A percentile compares a stretch with the other conserved stretches of the same genome.
These are phyloP conservation scores for Tetramitus jugosus DNA, from an alignment of 208 protist species.

Conservation along the genomic window DNA sequence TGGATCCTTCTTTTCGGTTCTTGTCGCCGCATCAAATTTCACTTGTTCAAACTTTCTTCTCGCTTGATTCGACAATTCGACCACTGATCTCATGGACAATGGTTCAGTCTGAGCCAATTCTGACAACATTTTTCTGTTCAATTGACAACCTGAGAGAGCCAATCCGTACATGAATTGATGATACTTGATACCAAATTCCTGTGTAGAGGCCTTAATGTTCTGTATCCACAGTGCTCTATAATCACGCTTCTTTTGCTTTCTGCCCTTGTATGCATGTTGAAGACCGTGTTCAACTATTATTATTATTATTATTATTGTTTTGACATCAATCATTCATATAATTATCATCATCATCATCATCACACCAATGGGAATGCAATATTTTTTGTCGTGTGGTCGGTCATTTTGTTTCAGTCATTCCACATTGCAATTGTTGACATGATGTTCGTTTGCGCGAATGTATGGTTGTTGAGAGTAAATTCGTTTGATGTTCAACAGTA, in stretches of 20 bases:
- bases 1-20: background rate
- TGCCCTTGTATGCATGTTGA: background rate
- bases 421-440: too few species aligned
- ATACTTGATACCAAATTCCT: constrained; percentile 17
- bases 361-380: too few species aligned
- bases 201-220: constrained; percentile 9
- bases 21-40: background rate
- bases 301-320: too few species aligned
- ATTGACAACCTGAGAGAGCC: background rate
- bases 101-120: constrained; percentile 20
- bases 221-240: background rate
- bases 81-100: background rate
- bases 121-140: constrained; percentile 19
- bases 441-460: too few species aligned
- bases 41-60: background rate
- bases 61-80: background rate
- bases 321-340: too few species aligned
- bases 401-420: too few species aligned
- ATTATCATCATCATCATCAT: too few species aligned
- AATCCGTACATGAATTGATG: constrained; percentile 22
- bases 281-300: constrained; percentile 5
- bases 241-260: constrained; percentile 8
- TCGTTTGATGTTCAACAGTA: too few species aligned
- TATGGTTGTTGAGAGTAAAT: too few species aligned
- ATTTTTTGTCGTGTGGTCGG: too few species aligned